These are phyloP conservation scores for Cylindrotheca fusiformis DNA, from an alignment of 108 stramenopile genomes.

Conservation along the genomic window DNA sequence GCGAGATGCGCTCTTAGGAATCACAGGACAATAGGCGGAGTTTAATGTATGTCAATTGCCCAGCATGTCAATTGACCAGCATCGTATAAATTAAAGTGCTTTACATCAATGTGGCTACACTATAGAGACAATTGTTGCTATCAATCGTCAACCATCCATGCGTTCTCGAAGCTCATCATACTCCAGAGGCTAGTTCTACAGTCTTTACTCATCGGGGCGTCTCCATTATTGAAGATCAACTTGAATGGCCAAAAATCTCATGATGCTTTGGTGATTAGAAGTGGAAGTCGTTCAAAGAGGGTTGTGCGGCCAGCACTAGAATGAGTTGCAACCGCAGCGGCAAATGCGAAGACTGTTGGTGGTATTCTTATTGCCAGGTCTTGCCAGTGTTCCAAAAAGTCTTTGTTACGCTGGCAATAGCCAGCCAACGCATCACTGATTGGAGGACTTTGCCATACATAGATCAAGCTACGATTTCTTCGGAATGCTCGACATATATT, in stretches of 20 bases:
- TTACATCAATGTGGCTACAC: too few species aligned
- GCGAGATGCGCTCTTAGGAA: slow-evolving; percentile 1
- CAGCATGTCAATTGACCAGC: too few species aligned
- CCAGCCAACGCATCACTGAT: not conserved
- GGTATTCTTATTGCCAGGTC: not conserved
- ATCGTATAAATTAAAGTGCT: too few species aligned
- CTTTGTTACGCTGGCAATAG: not conserved
- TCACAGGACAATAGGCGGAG: too few species aligned
- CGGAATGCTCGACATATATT: not conserved
- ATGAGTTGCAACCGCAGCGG: not conserved
- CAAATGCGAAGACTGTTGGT: not conserved
- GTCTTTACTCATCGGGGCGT: too few species aligned
- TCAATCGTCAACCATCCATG: too few species aligned
- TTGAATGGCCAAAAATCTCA: not conserved
- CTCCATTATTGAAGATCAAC: too few species aligned
- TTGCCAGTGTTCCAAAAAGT: not conserved
- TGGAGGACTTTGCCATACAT: not conserved
- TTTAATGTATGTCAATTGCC: too few species aligned
- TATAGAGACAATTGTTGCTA: too few species aligned
- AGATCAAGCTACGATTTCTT: not conserved
- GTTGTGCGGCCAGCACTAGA: not conserved
- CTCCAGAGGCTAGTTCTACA: too few species aligned
- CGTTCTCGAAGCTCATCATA: too few species aligned
- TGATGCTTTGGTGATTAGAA: not conserved
- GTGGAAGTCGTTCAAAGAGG: not conserved